Conservation (phyloP, 1,139 yeast species). For the Pichia sp. region DNA sequence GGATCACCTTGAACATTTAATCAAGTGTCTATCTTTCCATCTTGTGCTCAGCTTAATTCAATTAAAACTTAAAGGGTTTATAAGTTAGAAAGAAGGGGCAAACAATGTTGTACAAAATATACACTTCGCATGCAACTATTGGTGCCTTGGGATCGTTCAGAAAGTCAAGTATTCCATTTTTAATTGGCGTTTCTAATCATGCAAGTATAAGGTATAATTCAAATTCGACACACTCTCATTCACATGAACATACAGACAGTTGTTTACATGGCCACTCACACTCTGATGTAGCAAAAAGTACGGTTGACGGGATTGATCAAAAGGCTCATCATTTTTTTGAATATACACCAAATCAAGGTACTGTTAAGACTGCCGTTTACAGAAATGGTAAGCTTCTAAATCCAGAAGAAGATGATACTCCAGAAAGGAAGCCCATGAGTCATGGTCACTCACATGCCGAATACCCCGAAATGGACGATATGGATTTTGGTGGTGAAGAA, state of each 20-base stretch:
- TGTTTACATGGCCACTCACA: conserved; percentile 5
- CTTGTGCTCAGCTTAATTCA: background rate
- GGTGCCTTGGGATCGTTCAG: background rate
- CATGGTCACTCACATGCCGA: conserved; percentile 21
- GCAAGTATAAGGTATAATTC: background rate
- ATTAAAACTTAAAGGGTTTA: background rate
- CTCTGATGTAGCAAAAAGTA: background rate
- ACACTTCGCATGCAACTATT: background rate
- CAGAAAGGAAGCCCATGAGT: conserved; percentile 1
- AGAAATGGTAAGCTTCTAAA: conserved; percentile 11
- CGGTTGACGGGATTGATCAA: conserved; percentile 2
- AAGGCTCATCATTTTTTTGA: conserved; percentile 15
- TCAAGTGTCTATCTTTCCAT: background rate
- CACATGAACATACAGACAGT: conserved; percentile 1
- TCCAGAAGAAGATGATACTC: conserved; percentile 7
- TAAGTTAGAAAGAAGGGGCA: background rate
- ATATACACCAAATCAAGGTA: conserved; percentile 8
- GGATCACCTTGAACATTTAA: too few species aligned
- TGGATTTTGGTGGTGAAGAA: conserved; percentile 25
- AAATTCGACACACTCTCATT: background rate
- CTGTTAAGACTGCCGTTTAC: conserved; percentile 7
- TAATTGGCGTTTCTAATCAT: background rate
- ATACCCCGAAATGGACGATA: conserved; percentile 23
- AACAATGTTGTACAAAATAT: background rate
- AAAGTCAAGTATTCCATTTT: background rate